Base-by-base conservation (phyloP, 2,329 filamentous ascomycete species). In the Akanthomyces lecanii region DNA sequence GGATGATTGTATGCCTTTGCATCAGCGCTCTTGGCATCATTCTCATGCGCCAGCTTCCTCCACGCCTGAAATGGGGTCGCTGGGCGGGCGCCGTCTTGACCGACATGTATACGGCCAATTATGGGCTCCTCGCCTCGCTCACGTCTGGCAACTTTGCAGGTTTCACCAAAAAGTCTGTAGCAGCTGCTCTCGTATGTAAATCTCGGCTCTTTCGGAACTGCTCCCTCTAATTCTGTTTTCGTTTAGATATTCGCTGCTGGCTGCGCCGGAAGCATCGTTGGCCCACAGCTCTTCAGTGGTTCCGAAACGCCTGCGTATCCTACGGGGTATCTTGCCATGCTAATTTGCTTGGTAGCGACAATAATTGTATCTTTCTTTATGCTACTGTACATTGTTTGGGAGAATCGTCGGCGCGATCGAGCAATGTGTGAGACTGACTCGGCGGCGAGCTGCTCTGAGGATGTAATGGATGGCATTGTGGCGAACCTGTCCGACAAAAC, bases 181-280 rank as follows among this genome's bases (percentile, higher is more conserved):
- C 82, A 5, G 79, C 85, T 5, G 82, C 84, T 2, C 79, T 82
- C 66, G 63, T 65, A 60, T 30, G 85, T 52, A 8, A 14, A 33
- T 33, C 2, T 18, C 25, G 21, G 8, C 5, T 33, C n/a, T 12
- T n/a, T 10, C 11, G 11, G 4, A n/a, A 21, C 1, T 23, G 2
- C 1, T 4, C n/a, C 1, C 23, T n/a, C 53, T 56, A 36, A 36
- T 14, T n/a, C 16, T 5, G 3, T 3, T 5, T 21, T 11, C 8
- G 14, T 21, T 1, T 23, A 68, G 67, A 65, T 83, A 63, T 88
- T 88, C 68, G 76, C 87, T 45, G 79, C 81, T 1, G 87, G 84
- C 80, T 83, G 82, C 52, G 74, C 79, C 0, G 86, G 86, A 0
- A 89, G 89, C 68, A 82, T 85, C 8, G 81, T 85, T 45, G 85